phyloP scores from a whole-genome alignment of 2,329 filamentous ascomycete species.

The Pseudogymnoascus sp. region DNA sequence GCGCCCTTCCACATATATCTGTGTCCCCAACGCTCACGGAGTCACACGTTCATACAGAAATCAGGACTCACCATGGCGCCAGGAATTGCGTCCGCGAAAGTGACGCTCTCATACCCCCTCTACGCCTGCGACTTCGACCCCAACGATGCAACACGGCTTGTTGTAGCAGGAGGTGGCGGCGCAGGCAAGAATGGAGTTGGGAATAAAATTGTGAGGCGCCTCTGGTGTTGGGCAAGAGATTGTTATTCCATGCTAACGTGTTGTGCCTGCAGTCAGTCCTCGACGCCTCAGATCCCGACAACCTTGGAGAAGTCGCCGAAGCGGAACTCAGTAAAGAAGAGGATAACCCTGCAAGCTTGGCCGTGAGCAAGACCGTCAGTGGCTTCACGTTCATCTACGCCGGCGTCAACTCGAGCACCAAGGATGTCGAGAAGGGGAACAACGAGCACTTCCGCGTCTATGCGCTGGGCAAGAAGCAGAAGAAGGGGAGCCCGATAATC shows the following conservation, averaged over 20 bases:
- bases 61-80: constrained; percentile 22
- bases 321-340: constrained; percentile 74
- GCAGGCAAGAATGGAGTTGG: constrained; percentile 71
- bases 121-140: constrained; percentile 86
- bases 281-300: constrained; percentile 24
- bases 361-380: constrained; percentile 53
- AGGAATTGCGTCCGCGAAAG: constrained; percentile 25
- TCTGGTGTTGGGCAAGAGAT: not conserved
- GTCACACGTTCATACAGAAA: not conserved
- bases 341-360: constrained; percentile 81
- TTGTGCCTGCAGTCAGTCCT: constrained; percentile 24
- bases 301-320: constrained; percentile 56
- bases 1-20: not conserved
- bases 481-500: constrained; percentile 32
- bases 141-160: constrained; percentile 62
- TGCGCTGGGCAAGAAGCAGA: constrained; percentile 39
- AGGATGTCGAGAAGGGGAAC: constrained; percentile 62
- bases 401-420: constrained; percentile 74
- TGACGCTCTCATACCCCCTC: constrained; percentile 67
- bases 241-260: not conserved
- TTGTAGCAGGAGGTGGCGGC: constrained; percentile 84
- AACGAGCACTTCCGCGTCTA: constrained; percentile 82
- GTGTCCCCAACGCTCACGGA: not conserved
- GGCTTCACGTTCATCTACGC: constrained; percentile 56
- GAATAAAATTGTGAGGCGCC: constrained; percentile 70